Percentiles rank a stretch among this genome's conserved stretches.
These are phyloP conservation scores for Hordeum marinum DNA, from an alignment of 176 grass and related monocot genomes.

Conservation along the genomic window DNA sequence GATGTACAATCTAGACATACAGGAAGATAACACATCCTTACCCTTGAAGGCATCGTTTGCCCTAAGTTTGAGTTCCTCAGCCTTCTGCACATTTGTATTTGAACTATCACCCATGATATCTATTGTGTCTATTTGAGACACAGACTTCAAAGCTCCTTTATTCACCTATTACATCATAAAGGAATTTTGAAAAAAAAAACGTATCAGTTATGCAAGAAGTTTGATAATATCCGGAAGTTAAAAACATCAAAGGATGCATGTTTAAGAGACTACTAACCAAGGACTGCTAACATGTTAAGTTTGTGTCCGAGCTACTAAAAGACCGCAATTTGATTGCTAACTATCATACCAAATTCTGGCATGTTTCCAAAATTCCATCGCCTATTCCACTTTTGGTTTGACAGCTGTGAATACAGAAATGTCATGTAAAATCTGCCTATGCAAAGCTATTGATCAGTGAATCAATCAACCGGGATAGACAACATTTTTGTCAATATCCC, in stretches of 20 bases:
- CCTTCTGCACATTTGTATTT: conserved; percentile 53
- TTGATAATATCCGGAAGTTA: not conserved
- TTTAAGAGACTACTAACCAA: not conserved
- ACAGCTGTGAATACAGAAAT: not conserved
- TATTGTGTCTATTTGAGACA: not conserved
- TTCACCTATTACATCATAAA: not conserved
- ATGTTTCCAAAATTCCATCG: not conserved
- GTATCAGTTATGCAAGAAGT: not conserved
- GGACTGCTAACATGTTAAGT: not conserved
- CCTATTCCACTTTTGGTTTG: not conserved
- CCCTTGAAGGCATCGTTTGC: conserved; percentile 94
- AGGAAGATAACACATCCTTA: conserved; percentile 18
- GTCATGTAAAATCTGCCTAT: not conserved
- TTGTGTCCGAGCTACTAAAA: not conserved
- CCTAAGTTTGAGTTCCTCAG: conserved; percentile 69
- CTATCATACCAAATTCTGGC: not conserved
- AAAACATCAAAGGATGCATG: not conserved
- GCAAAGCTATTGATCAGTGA: not conserved
- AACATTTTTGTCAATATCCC: not conserved
- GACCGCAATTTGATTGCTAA: not conserved
- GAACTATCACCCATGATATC: conserved; percentile 33
- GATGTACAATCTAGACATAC: not conserved
- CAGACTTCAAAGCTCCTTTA: not conserved
- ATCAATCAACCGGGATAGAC: not conserved
- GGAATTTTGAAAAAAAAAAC: not conserved